Percentiles rank a stretch among this genome's conserved stretches.
These are phyloP conservation scores for Furcasterigmium furcatum DNA, from an alignment of 2,329 filamentous ascomycete genomes.

Conservation along the genomic window DNA sequence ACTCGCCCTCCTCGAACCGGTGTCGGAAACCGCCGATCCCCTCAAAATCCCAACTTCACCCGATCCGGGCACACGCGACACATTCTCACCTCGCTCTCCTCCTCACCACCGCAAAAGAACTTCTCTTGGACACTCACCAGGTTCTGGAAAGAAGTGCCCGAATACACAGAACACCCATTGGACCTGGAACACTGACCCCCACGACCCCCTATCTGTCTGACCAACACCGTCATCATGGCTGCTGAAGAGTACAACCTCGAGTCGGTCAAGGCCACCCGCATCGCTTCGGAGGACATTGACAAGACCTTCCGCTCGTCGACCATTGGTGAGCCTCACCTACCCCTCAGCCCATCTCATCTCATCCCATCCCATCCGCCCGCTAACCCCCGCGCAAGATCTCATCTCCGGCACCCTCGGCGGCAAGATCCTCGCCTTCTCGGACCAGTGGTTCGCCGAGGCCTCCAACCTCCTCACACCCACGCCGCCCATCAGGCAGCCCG, in stretches of 20 bases:
- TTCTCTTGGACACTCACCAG: neutral
- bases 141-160: too few species aligned
- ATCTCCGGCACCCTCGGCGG: constrained; percentile 59
- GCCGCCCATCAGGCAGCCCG: constrained; percentile 58
- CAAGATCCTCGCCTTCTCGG: constrained; percentile 62
- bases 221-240: constrained; percentile 20
- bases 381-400: constrained; percentile 46
- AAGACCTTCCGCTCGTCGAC: constrained; percentile 57
- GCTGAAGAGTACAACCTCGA: constrained; percentile 53
- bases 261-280: constrained; percentile 41
- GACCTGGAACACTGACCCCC: neutral
- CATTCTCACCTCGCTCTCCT: neutral
- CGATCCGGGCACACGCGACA: neutral
- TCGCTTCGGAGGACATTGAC: constrained; percentile 56
- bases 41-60: constrained; percentile 5
- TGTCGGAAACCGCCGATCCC: constrained; percentile 27
- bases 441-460: constrained; percentile 68
- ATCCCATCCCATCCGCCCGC: neutral
- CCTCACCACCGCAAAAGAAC: too few species aligned
- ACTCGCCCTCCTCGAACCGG: constrained; percentile 9
- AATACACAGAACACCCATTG: neutral
- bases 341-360: neutral
- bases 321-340: constrained; percentile 47
- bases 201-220: neutral
- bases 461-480: constrained; percentile 62